Evolutionary conservation across 768 basidiomycete genomes (phyloP).

Genomic region (Royoungia palumana): DNA sequence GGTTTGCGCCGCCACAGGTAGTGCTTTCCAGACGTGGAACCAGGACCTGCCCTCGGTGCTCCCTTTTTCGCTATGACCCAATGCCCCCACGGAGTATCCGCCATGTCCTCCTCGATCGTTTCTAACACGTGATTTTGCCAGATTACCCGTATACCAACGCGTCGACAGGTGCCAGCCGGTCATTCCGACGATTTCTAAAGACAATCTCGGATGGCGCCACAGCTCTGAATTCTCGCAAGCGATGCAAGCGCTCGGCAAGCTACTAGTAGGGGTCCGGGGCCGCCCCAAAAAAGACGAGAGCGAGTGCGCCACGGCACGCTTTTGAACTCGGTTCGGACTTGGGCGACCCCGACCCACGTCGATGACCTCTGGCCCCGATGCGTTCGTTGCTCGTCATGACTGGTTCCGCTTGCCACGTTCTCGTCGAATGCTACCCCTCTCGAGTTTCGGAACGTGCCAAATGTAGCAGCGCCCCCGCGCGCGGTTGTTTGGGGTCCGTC

Average conservation of each 20-base stretch:
- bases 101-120: conserved; percentile 50
- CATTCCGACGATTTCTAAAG: conserved; percentile 47
- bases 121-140: conserved; percentile 51
- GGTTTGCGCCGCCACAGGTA: too few relatives aligned
- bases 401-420: conserved; percentile 51
- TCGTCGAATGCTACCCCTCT: conserved; percentile 53
- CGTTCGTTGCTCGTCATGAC: conserved; percentile 48
- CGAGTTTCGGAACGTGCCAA: conserved; percentile 54
- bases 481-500: too few relatives aligned
- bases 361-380: conserved; percentile 32
- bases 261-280: too few relatives aligned
- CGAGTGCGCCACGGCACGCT: conserved; percentile 59
- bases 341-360: background rate
- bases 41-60: too few relatives aligned
- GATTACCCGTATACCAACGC: conserved; percentile 60
- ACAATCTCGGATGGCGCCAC: conserved; percentile 55
- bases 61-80: conserved; percentile 53
- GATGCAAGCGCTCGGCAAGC: conserved; percentile 54
- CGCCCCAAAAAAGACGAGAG: too few relatives aligned
- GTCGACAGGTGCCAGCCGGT: conserved; percentile 43
- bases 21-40: too few relatives aligned
- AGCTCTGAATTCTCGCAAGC: conserved; percentile 49
- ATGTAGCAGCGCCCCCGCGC: too few relatives aligned
- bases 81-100: conserved; percentile 53
- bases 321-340: background rate